Conservation (phyloP, 2,329 filamentous ascomycete species). For the Fusarium xylarioides region DNA sequence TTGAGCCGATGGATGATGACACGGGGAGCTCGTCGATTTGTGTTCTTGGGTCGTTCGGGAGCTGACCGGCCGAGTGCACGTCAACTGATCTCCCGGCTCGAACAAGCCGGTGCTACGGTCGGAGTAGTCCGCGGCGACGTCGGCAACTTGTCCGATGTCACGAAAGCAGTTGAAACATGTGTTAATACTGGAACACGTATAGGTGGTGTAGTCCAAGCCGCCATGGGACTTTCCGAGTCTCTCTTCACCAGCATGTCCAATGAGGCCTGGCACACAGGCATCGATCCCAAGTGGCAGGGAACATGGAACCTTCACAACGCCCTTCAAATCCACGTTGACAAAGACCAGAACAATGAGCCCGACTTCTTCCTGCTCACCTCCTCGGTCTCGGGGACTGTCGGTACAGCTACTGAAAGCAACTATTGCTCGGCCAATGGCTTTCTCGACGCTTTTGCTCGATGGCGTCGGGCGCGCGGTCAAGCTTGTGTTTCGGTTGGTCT, state of each 20-base stretch:
- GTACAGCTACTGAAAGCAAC: not conserved
- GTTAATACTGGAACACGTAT: rapidly evolving
- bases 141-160: not conserved
- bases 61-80: not conserved
- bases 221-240: not conserved
- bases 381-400: not conserved
- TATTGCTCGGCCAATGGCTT: not conserved
- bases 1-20: not conserved
- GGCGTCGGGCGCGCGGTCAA: not conserved
- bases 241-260: not conserved
- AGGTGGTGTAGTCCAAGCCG: not conserved
- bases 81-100: not conserved
- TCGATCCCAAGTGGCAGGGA: not conserved
- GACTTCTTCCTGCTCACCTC: not conserved
- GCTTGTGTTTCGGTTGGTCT: not conserved
- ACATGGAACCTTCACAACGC: not conserved
- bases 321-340: rapidly evolving
- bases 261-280: not conserved
- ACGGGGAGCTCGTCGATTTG: not conserved
- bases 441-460: not conserved
- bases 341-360: not conserved
- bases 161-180: not conserved
- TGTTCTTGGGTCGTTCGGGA: not conserved
- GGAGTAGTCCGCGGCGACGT: not conserved
- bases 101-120: not conserved